Conservation (phyloP, 345 rosid genomes). For the Murraya paniculata region DNA sequence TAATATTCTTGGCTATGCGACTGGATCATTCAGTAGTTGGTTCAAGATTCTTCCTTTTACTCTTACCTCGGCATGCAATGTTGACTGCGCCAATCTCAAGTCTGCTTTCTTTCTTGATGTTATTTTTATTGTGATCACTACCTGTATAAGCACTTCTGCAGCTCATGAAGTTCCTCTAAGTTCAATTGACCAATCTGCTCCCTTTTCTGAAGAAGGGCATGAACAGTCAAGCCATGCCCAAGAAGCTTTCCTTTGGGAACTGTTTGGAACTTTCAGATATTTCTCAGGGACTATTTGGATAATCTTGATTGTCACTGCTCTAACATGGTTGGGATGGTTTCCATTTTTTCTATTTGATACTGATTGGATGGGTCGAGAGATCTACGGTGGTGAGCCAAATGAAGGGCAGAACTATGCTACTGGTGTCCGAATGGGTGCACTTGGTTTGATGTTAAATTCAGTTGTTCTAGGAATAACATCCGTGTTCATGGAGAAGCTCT, state of each 20-base stretch:
- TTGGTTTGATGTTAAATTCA: conserved; percentile 92
- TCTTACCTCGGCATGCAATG: conserved; percentile 64
- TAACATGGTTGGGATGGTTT: conserved; percentile 95
- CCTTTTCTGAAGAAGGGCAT: conserved; percentile 36
- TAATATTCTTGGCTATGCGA: conserved; percentile 88
- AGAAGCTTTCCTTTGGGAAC: conserved; percentile 92
- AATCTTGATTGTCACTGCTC: conserved; percentile 72
- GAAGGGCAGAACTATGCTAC: conserved; percentile 54
- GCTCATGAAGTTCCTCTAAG: conserved; percentile 67
- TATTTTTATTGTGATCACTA: conserved; percentile 59
- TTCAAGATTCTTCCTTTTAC: conserved; percentile 79
- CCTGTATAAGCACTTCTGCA: conserved; percentile 58
- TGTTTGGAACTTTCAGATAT: conserved; percentile 83
- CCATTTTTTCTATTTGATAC: conserved; percentile 92
- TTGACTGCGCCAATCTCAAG: conserved; percentile 88
- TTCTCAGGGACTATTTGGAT: conserved; percentile 71
- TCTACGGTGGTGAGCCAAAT: conserved; percentile 82
- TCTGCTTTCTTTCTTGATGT: conserved; percentile 85
- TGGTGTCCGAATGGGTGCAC: conserved; percentile 91
- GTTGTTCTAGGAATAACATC: conserved; percentile 89
- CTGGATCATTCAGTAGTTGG: conserved; percentile 91
- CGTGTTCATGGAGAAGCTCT: conserved; percentile 86
- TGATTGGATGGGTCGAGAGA: conserved; percentile 98
- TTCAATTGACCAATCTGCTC: conserved; percentile 28
- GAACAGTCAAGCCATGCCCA: conserved; percentile 47